These are phyloP conservation scores for Phytophthora constricta DNA, from an alignment of 352 stramenopile species.

Conservation along the genomic window DNA sequence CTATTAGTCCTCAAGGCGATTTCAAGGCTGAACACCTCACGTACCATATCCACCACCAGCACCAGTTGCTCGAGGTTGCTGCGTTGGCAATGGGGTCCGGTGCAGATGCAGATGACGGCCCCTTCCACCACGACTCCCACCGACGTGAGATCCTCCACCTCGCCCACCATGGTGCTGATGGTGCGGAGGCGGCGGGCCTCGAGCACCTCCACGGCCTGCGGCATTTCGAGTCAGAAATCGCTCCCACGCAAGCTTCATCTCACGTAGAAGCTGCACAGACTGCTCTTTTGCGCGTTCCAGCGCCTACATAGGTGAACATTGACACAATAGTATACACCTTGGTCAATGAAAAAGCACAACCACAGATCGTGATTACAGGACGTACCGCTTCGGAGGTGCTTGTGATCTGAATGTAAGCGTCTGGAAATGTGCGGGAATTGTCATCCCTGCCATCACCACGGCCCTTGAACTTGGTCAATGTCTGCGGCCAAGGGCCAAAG, in stretches of 20 bases:
- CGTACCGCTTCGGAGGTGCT: constrained; percentile 58
- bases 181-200: constrained; percentile 20
- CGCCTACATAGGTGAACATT: constrained; percentile 27
- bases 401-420: constrained; percentile 61
- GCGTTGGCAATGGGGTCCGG: constrained; percentile 17
- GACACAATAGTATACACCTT: neutral
- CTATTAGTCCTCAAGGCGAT: too few species aligned
- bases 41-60: constrained; percentile 1
- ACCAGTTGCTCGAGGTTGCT: constrained; percentile 12
- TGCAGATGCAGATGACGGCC: constrained; percentile 39
- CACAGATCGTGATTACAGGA: neutral
- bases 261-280: constrained; percentile 51
- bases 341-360: neutral
- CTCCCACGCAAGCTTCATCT: constrained; percentile 68
- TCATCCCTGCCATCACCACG: constrained; percentile 20
- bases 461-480: constrained; percentile 29
- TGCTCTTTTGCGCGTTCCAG: constrained; percentile 56
- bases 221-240: constrained; percentile 34
- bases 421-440: constrained; percentile 17
- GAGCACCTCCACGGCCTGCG: constrained; percentile 16
- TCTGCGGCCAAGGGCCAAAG: constrained; percentile 46
- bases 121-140: constrained; percentile 22
- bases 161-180: constrained; percentile 23
- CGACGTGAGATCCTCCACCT: constrained; percentile 2
- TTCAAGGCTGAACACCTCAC: too few species aligned